A percentile compares a stretch with the other conserved stretches of the same genome.
phyloP scores from a whole-genome alignment of 78 protist species.

The Cavenderia fasciculata region DNA sequence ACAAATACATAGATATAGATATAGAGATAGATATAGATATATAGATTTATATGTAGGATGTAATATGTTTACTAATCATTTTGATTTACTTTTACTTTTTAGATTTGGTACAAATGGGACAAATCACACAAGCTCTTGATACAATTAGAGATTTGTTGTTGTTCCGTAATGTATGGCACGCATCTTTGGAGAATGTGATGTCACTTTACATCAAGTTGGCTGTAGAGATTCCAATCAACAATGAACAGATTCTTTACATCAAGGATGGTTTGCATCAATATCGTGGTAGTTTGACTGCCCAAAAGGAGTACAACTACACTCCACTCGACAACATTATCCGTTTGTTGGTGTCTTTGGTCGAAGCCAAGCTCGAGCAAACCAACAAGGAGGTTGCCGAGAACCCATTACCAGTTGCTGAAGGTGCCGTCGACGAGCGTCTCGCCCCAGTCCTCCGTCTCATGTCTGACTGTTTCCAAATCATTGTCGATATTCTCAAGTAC shows the following conservation, averaged over 20 bases:
- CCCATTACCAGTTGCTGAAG: conserved; percentile 11
- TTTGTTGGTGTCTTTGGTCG: conserved; percentile 41
- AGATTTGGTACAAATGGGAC: too few species aligned
- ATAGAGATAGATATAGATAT: too few species aligned
- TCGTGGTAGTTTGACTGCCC: conserved; percentile 53
- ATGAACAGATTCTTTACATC: conserved; percentile 18
- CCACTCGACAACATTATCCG: conserved; percentile 68
- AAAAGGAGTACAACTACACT: conserved; percentile 37
- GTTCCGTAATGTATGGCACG: conserved; percentile 40
- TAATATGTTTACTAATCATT: too few species aligned
- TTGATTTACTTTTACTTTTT: too few species aligned
- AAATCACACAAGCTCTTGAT: conserved; percentile 12
- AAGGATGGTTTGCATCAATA: conserved; percentile 82
- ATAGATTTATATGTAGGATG: too few species aligned
- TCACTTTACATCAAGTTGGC: conserved; percentile 35
- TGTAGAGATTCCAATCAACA: conserved; percentile 13
- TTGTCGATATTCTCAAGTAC: conserved; percentile 89
- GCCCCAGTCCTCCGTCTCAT: conserved; percentile 85
- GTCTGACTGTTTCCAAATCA: conserved; percentile 91
- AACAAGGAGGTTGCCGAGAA: conserved; percentile 5
- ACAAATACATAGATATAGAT: too few species aligned
- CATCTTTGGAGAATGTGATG: conserved; percentile 63
- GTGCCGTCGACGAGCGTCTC: conserved; percentile 23
- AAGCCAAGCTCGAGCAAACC: conserved; percentile 53
- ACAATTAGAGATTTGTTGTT: conserved; percentile 32